Evolutionary conservation across 1,139 yeast genomes (phyloP).

Genomic region (Hanseniaspora uvarum): DNA sequence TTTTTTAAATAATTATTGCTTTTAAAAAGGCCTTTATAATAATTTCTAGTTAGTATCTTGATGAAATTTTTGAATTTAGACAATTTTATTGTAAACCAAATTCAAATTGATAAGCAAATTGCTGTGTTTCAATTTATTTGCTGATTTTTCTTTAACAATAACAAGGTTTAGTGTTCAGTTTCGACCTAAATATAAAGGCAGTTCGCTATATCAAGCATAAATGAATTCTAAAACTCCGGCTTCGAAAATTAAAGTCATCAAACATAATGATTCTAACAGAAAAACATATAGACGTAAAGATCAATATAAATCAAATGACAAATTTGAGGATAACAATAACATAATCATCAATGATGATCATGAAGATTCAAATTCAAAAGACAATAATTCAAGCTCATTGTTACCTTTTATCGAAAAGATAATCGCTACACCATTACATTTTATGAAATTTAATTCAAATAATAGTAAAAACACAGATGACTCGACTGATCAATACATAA

Average conservation of each 20-base stretch:
- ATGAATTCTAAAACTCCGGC: not conserved
- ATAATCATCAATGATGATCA: not conserved
- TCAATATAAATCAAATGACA: not conserved
- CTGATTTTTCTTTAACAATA: not conserved
- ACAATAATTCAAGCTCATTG: conserved; percentile 21
- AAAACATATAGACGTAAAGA: conserved; percentile 5
- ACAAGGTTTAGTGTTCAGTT: too few relatives aligned
- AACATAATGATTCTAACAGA: not conserved
- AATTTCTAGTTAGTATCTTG: too few relatives aligned
- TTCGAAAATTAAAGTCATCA: conserved; percentile 10
- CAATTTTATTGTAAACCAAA: too few relatives aligned
- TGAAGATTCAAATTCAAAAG: not conserved
- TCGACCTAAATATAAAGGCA: not conserved
- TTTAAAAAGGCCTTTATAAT: too few relatives aligned
- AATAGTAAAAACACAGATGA: conserved; percentile 18
- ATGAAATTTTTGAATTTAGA: too few relatives aligned
- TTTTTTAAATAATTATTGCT: too few relatives aligned
- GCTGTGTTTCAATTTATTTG: not conserved
- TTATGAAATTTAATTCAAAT: conserved; percentile 34
- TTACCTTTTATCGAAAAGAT: conserved; percentile 46
- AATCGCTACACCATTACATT: conserved; percentile 48
- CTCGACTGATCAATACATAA: conserved; percentile 19
- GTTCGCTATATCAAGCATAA: not conserved
- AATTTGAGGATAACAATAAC: not conserved
- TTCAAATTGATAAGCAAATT: not conserved